These are phyloP conservation scores for Aspergillus sp. DNA, from an alignment of 2,329 filamentous ascomycete species.

Conservation along the genomic window DNA sequence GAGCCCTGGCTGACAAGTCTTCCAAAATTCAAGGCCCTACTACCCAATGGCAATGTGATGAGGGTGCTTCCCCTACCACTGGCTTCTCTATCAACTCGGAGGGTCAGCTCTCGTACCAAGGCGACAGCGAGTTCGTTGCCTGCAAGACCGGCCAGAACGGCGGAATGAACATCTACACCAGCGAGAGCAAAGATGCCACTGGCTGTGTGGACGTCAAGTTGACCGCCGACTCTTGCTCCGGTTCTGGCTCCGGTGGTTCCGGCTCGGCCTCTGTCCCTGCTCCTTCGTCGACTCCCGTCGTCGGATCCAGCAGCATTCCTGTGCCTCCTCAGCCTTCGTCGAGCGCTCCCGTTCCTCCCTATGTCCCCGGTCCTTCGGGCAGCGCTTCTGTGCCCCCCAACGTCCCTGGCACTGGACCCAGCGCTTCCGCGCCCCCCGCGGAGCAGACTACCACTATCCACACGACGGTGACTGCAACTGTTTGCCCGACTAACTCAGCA, in stretches of 20 bases:
- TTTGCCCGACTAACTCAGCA: no score
- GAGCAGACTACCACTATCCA: not conserved
- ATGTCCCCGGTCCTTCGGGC: not conserved
- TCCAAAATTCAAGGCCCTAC: constrained; percentile 47
- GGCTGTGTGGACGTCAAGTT: constrained; percentile 35
- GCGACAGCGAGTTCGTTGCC: constrained; percentile 56
- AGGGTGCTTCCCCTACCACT: constrained; percentile 48
- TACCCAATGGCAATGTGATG: constrained; percentile 62
- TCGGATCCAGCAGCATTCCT: constrained; percentile 3
- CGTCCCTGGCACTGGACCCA: not conserved
- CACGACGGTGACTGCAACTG: no score
- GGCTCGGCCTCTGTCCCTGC: constrained; percentile 11
- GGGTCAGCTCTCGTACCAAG: constrained; percentile 54
- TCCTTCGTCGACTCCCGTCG: constrained; percentile 3
- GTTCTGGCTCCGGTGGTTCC: constrained; percentile 9
- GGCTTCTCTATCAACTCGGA: constrained; percentile 59
- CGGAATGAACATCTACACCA: constrained; percentile 45
- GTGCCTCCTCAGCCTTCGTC: constrained; percentile 8
- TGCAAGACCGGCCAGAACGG: constrained; percentile 54
- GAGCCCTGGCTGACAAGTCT: constrained; percentile 10
- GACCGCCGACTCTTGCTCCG: constrained; percentile 38
- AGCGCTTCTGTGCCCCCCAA: not conserved
- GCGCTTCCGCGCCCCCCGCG: not conserved
- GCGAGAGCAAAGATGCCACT: constrained; percentile 31
- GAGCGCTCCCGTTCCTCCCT: constrained; percentile 9